Evolutionary conservation across 1,139 yeast species (phyloP), one percentile per base, ranked within the genome.

Genomic region (Pichia terricola): DNA sequence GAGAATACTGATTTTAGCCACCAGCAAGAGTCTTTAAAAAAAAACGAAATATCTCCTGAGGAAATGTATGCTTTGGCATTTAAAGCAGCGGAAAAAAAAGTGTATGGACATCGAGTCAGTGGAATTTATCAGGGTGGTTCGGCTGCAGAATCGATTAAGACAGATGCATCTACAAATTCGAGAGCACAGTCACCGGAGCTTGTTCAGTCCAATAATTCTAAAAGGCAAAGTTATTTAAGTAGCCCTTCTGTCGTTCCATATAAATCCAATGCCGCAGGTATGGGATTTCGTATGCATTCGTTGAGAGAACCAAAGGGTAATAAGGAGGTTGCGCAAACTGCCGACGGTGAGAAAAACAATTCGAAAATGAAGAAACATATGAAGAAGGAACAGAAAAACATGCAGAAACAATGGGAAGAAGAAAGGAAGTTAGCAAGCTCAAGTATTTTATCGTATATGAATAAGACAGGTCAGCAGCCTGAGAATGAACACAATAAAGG

Each of bases 21-120:
- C 22, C 22, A 16, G 22, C 33, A 30, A 30, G 10, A 11, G 8
- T 11, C 8, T 8, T 8, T 8, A 8, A 26, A 33, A 8, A 48
- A 39, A 10, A 39, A 40, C 10, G 49, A 49, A 35, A 41, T 49
- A 8, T 50, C 62, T 3, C 57, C 55, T 1, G 63, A 55, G n/a
- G 60, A 61, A 41, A 50, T 60, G 54, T 61, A 61, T 40, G 54
- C 54, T 34, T 40, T 47, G 35, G 65, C 65, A 0, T 50, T 52
- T 28, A 57, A 54, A 40, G 52, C 56, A 10, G 65, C 66, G 1
- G 50, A 54, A 44, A 51, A 51, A 31, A 60, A 53, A 39, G 65
- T 61, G 9, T 61, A 61, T 47, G 65, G 65, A 7, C 53, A 52
- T 34, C 44, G 50, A 8, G 3, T 42, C 27, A 46, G 44, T 37